Evolutionary conservation across 257 asterid genomes (phyloP).

Genomic region (Thymus quinquecostatus): DNA sequence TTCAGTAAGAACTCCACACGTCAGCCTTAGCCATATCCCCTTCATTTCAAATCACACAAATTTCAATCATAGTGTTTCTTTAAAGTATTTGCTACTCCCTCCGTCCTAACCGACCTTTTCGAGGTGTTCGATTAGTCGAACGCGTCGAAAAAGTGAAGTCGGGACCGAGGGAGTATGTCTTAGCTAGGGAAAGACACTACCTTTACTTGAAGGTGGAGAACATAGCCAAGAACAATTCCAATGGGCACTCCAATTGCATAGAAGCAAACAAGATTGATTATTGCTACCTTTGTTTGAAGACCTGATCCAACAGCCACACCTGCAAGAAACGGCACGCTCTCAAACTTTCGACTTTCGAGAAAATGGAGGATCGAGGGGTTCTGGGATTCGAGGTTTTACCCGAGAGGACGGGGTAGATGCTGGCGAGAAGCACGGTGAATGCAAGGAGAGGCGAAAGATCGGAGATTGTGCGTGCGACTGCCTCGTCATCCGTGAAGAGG

Average conservation of each 20-base stretch:
- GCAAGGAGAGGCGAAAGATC: conserved; percentile 57
- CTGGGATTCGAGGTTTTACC: conserved; percentile 25
- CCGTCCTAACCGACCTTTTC: no score
- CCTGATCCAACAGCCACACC: conserved; percentile 45
- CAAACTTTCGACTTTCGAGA: not conserved
- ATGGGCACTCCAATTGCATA: conserved; percentile 39
- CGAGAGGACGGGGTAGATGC: conserved; percentile 63
- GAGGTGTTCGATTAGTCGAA: no score
- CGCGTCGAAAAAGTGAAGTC: no score
- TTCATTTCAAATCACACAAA: no score
- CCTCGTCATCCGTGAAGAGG: conserved; percentile 52
- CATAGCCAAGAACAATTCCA: conserved; percentile 42
- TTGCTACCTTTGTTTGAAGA: conserved; percentile 32
- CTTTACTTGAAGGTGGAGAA: conserved; percentile 35
- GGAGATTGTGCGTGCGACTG: conserved; percentile 41
- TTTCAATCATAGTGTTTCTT: no score
- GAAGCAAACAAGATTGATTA: conserved; percentile 36
- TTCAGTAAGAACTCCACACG: conserved; percentile 50
- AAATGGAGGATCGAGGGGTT: not conserved
- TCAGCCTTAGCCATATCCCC: conserved; percentile 91
- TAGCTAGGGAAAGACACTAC: not conserved
- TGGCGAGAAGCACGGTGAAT: conserved; percentile 51
- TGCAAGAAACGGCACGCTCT: not conserved
- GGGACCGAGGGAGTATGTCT: no score
- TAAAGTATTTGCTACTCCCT: no score